Percentiles rank a stretch among this genome's conserved stretches.
phyloP scores from a whole-genome alignment of 192 early-diverging fungal genomes.

The Allomyces macrogynus region DNA sequence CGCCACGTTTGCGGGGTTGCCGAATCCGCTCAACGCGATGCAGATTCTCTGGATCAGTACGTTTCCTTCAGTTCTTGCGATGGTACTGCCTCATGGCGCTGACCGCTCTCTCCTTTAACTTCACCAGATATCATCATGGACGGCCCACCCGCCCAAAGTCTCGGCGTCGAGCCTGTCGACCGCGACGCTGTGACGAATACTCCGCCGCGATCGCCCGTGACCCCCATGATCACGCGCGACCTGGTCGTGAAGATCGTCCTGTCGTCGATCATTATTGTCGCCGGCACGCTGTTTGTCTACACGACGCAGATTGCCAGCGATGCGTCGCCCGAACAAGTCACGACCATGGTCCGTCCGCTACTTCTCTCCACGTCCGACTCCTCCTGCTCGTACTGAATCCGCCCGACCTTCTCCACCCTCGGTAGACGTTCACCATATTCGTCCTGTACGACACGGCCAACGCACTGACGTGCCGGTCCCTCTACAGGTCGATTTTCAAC shows the following conservation, averaged over 20 bases:
- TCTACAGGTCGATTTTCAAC: constrained; percentile 53
- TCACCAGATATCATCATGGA: constrained; percentile 85
- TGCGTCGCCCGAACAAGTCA: constrained; percentile 43
- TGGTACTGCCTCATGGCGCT: background rate
- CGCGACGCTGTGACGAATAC: constrained; percentile 62
- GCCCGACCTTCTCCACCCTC: background rate
- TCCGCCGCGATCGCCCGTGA: constrained; percentile 58
- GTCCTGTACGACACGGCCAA: constrained; percentile 96
- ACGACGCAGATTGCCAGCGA: constrained; percentile 56
- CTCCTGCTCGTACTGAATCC: background rate
- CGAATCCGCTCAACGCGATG: constrained; percentile 92
- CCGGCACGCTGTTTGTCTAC: constrained; percentile 68
- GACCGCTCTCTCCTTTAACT: constrained; percentile 1
- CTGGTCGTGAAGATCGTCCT: constrained; percentile 57
- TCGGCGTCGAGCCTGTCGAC: constrained; percentile 88
- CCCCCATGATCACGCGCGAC: constrained; percentile 54
- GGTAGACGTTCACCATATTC: constrained; percentile 85
- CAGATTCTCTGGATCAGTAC: constrained; percentile 97
- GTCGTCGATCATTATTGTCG: constrained; percentile 58
- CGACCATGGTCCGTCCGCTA: constrained; percentile 62
- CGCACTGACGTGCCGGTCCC: constrained; percentile 72
- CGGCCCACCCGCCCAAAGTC: constrained; percentile 89
- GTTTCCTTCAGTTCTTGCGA: constrained; percentile 5
- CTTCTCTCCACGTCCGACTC: background rate
- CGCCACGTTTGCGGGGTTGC: constrained; percentile 62